These are phyloP conservation scores for Scortechinia acanthostroma DNA, from an alignment of 2,329 filamentous ascomycete species.

Conservation along the genomic window DNA sequence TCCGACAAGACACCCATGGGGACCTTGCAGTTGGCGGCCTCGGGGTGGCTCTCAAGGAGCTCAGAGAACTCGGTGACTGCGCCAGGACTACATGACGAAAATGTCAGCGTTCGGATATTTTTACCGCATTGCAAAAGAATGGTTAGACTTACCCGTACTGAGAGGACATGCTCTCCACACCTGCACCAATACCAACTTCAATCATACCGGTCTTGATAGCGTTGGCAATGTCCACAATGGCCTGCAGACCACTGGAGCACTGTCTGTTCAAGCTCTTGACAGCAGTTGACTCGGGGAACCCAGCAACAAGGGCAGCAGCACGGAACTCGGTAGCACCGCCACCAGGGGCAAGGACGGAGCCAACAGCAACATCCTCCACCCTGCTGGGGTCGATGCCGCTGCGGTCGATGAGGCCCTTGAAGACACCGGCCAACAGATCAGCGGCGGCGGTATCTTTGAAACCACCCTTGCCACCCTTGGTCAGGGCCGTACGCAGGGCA, in stretches of 20 bases:
- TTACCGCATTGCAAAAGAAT: constrained; percentile 22
- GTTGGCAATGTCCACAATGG: constrained; percentile 61
- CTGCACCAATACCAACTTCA: constrained; percentile 60
- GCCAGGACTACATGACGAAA: neutral
- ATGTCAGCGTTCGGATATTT: constrained; percentile 30
- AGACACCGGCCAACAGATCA: constrained; percentile 54
- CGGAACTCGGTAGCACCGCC: constrained; percentile 66
- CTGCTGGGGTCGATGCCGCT: constrained; percentile 54
- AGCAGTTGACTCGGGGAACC: constrained; percentile 54
- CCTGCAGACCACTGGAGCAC: constrained; percentile 60
- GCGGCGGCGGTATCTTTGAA: constrained; percentile 63
- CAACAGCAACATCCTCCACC: constrained; percentile 65
- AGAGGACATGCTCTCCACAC: constrained; percentile 61
- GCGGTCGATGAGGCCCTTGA: constrained; percentile 51
- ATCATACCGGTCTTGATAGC: constrained; percentile 60
- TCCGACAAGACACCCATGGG: constrained; percentile 2
- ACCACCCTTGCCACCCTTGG: constrained; percentile 58
- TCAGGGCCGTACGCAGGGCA: constrained; percentile 58
- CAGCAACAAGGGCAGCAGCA: constrained; percentile 59
- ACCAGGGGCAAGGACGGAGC: constrained; percentile 57
- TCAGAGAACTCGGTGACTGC: constrained; percentile 1
- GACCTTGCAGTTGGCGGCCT: constrained; percentile 2
- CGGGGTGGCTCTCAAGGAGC: neutral
- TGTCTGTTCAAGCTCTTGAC: constrained; percentile 59
- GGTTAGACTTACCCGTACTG: constrained; percentile 50